A percentile compares a stretch with the other conserved stretches of the same genome.
Conservation (phyloP, 352 stramenopile genomes). For the Pythium guiyangense region DNA sequence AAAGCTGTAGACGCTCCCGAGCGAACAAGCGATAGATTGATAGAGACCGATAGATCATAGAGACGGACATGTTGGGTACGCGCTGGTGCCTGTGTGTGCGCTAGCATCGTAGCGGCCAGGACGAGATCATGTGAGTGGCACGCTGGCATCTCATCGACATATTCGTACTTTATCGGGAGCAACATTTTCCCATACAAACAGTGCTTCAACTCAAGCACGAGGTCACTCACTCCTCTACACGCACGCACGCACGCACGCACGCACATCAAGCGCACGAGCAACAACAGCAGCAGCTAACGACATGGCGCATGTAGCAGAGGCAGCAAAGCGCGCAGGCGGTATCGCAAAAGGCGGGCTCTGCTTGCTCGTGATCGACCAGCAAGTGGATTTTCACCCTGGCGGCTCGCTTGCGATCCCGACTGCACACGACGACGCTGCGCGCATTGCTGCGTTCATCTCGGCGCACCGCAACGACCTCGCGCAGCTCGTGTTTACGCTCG, state of each 20-base stretch:
- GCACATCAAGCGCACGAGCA: not conserved
- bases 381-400: constrained; percentile 95
- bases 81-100: not conserved
- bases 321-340: constrained; percentile 31
- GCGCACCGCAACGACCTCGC: constrained; percentile 49
- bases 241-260: constrained; percentile 2
- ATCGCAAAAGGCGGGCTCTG: constrained; percentile 44
- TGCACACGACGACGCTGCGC: constrained; percentile 85
- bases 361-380: constrained; percentile 94
- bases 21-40: not conserved
- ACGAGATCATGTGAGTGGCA: no score
- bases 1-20: constrained; percentile 5
- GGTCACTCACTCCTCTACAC: not conserved
- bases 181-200: not conserved
- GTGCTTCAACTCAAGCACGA: constrained; percentile 2
- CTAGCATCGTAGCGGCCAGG: not conserved
- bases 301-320: constrained; percentile 24
- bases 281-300: no score
- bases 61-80: not conserved
- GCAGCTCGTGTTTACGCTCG: constrained; percentile 94
- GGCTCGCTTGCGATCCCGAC: constrained; percentile 94
- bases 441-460: constrained; percentile 88
- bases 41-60: not conserved
- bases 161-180: not conserved
- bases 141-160: no score